Evolutionary conservation across 129 eudicot species (phyloP), one percentile per base, ranked within the genome.

Genomic region (Pseudognaphalium luteoalbum): DNA sequence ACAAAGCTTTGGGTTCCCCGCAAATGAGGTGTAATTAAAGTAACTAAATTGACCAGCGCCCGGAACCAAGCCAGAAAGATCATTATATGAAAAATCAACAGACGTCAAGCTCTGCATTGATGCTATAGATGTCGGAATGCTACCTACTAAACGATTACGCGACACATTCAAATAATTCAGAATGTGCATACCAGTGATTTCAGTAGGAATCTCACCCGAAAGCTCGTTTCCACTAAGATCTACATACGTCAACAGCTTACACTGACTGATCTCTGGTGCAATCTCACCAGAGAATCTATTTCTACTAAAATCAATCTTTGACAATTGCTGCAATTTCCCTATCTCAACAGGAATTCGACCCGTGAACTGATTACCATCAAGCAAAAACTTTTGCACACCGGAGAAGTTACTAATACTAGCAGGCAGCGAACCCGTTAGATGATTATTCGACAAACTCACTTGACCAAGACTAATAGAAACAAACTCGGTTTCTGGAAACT

Each of bases 11-110:
- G 98, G 84, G 69, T 93, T 92, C 33, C 98, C 98, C 73, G 83
- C 39, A 74, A 93, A 93, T 8, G 96, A 93, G 33, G 96, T 93
- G 86, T 83, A 90, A 72, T 93, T 93, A 72, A 90, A 93, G 86
- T 86, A 93, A 77, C 98, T 93, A 71, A 93, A 93, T 66, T 93
- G 98, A 11, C 98, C 98, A 4, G 94, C 88, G 19, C 86, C 98
- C 8, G 90, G 98, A 82, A 93, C 96, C 74, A 90, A 82, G 39
- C 98, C 96, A 57, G 98, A 90, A 21, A 93, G 79, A 71, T 90
- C 83, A 61, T 93, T 93, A 64, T 93, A 93, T 1, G 98, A 93
- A 76, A 93, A 93, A 85, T 93, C 96, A 71, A 88, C 98, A 4
- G 96, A 93, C 0, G 98, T 93, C 71, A 93, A 81, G 78, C 98